phyloP scores from a whole-genome alignment of 2,329 filamentous ascomycete genomes.

The Fusarium multiceps region DNA sequence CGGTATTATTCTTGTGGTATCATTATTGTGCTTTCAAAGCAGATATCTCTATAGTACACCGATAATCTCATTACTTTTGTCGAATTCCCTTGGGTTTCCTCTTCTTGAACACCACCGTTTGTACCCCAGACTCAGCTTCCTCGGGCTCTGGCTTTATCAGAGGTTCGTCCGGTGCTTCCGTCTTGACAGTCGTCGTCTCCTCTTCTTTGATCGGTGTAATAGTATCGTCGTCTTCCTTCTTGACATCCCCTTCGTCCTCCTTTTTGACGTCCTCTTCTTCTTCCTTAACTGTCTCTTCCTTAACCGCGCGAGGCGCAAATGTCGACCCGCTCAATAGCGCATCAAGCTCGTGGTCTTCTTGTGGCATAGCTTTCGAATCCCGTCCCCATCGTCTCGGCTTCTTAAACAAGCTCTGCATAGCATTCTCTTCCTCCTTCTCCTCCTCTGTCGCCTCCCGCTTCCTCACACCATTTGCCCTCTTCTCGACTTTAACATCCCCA shows the following conservation, averaged over 20 bases:
- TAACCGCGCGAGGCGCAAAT: constrained; percentile 41
- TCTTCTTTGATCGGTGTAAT: not conserved
- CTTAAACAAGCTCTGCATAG: constrained; percentile 69
- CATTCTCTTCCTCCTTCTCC: constrained; percentile 70
- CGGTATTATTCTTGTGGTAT: constrained; percentile 28
- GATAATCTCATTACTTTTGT: constrained; percentile 59
- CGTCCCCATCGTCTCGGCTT: constrained; percentile 66
- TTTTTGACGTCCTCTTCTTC: constrained; percentile 39
- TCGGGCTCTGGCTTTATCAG: constrained; percentile 49
- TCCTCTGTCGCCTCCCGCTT: constrained; percentile 72
- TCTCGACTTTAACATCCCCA: constrained; percentile 56
- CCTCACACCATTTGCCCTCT: constrained; percentile 66
- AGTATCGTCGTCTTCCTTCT: not conserved
- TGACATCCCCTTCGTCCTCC: constrained; percentile 24
- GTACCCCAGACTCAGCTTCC: constrained; percentile 38
- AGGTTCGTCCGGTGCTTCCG: constrained; percentile 51
- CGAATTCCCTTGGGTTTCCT: constrained; percentile 75
- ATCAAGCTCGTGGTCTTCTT: constrained; percentile 69
- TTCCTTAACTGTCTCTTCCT: constrained; percentile 42
- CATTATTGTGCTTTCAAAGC: constrained; percentile 9
- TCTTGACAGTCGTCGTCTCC: constrained; percentile 51
- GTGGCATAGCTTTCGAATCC: constrained; percentile 61
- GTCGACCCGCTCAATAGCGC: constrained; percentile 61
- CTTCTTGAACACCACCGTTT: constrained; percentile 80
- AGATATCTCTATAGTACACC: constrained; percentile 2